Base-by-base conservation (phyloP, 208 protist genomes). In the Giardia muris region DNA sequence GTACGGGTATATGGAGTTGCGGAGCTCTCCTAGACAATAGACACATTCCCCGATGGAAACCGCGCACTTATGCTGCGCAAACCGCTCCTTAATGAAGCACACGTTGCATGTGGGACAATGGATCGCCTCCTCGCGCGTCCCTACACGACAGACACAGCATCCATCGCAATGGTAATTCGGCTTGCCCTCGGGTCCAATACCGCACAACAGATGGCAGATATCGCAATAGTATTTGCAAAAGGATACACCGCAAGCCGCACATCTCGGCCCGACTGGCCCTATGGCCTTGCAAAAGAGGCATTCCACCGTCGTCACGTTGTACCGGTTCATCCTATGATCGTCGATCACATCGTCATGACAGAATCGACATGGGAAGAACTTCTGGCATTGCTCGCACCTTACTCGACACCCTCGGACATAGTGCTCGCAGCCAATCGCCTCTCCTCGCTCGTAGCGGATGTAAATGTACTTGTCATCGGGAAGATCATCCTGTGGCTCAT, bases 141-240 rank as follows among this genome's bases (percentile, higher is more conserved):
- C 87, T 10, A 48, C 43, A 4, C 2, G n/a, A 46, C 87, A 90
- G 0, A 47, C 30, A 43, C 44, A 4, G 87, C 87, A 90, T 44
- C 43, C 43, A 2, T 44, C 87, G 87, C 87, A 90, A 46, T 90
- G 87, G 87, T 48, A 90, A 46, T 1, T 47, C 45, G 87, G 87
- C 2, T 47, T 44, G 2, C 2, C 87, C 2, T 2, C 1, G 43
- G n/a, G 2, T 0, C 10, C 10, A 2, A 90, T 3, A n/a, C 43
- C 10, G 87, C 87, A 90, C 2, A 90, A 1, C 2, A 47, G n/a
- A 2, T 47, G 2, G 45, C 87, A 90, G 0, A 46, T 90, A 0
- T 47, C n/a, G 44, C 87, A 90, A 46, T 2, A 47, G 1, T 10
- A 10, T 1, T 2, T 47, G 43, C 87, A 4, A n/a, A 90, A 2